A percentile compares a stretch with the other conserved stretches of the same genome.
Conservation (phyloP, 1,284 basidiomycete species). For the Apiotrichum siamense region DNA sequence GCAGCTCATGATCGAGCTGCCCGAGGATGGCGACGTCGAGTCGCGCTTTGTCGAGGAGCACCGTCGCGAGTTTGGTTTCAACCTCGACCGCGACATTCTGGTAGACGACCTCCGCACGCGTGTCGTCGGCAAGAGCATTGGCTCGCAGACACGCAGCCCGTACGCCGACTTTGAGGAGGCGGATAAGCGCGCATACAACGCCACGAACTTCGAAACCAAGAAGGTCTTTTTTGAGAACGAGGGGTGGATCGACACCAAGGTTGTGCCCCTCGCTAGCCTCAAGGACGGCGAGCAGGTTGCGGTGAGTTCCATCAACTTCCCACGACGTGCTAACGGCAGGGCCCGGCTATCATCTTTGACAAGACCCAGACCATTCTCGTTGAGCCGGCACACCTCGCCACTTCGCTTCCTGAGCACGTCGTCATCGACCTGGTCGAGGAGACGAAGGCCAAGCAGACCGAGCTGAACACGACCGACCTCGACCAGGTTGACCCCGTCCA, state of each 20-base stretch:
- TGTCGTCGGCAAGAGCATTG: constrained; percentile 30
- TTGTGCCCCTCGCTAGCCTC: constrained; percentile 29
- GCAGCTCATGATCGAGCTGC: constrained; percentile 37
- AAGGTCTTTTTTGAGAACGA: constrained; percentile 34
- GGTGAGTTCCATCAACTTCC: constrained; percentile 6
- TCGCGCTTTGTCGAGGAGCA: constrained; percentile 31
- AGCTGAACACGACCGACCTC: constrained; percentile 16
- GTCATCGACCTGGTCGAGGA: constrained; percentile 32
- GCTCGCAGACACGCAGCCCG: constrained; percentile 23
- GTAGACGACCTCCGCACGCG: constrained; percentile 39
- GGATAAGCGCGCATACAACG: constrained; percentile 10
- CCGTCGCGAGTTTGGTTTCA: constrained; percentile 40
- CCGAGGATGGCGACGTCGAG: constrained; percentile 29
- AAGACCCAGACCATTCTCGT: constrained; percentile 42
- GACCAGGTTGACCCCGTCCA: constrained; percentile 50
- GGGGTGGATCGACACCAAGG: constrained; percentile 25
- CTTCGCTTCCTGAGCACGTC: constrained; percentile 30
- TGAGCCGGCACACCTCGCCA: constrained; percentile 25
- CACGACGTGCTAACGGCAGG: constrained; percentile 18
- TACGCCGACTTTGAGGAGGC: constrained; percentile 24
- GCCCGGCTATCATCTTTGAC: constrained; percentile 39
- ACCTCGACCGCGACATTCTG: constrained; percentile 31
- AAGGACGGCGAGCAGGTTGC: constrained; percentile 29
- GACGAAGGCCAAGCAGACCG: constrained; percentile 10
- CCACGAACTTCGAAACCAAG: constrained; percentile 12